These are phyloP conservation scores for Ampelocalamus luodianensis DNA, from an alignment of 176 grass and related monocot genomes.

Conservation along the genomic window DNA sequence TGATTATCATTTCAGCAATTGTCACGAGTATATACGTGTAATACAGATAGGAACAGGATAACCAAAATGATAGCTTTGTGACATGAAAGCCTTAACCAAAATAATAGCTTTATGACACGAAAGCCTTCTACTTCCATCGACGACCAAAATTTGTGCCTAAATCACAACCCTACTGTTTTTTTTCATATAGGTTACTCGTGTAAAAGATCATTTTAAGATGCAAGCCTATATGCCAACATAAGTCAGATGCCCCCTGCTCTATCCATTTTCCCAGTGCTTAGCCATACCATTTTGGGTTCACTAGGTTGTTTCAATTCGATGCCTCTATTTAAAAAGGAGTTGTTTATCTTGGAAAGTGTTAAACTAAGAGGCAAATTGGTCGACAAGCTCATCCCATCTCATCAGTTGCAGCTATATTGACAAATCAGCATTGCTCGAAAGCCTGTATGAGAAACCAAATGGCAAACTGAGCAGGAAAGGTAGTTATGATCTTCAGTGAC, in stretches of 20 bases:
- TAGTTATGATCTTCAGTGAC: background rate
- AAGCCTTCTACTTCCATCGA: background rate
- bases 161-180: background rate
- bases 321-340: background rate
- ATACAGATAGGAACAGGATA: background rate
- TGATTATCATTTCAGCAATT: background rate
- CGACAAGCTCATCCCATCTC: background rate
- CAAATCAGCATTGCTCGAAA: background rate
- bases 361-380: background rate
- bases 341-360: background rate
- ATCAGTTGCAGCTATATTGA: constrained; percentile 1
- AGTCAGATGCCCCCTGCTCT: too few relatives aligned
- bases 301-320: background rate
- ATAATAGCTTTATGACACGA: background rate
- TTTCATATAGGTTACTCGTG: background rate
- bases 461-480: constrained; percentile 12
- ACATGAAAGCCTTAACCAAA: background rate
- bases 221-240: background rate
- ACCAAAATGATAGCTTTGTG: background rate
- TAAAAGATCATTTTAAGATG: background rate
- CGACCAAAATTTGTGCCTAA: background rate
- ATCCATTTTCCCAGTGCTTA: background rate
- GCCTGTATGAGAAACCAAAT: background rate
- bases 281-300: background rate
- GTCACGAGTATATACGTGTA: background rate